Evolutionary conservation across 257 asterid genomes (phyloP).

Genomic region (Solanum habrochaites): DNA sequence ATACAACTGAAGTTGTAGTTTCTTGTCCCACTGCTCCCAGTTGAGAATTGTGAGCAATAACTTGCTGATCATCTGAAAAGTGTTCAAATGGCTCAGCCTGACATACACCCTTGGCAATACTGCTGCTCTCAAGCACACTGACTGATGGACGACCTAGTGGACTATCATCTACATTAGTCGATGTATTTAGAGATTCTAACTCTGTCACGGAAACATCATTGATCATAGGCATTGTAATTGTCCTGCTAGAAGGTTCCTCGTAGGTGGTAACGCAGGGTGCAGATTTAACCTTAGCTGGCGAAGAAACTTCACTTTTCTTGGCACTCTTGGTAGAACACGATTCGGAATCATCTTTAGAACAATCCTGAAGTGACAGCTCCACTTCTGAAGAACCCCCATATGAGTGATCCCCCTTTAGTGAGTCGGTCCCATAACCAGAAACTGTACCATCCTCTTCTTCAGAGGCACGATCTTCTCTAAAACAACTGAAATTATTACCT

Average conservation of each 20-base stretch:
- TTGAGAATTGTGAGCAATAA: constrained; percentile 10
- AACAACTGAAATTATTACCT: neutral
- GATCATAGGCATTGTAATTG: neutral
- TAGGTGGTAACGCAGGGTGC: constrained; percentile 10
- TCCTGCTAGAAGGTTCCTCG: neutral
- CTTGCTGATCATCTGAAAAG: constrained; percentile 20
- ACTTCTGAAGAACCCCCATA: constrained; percentile 13
- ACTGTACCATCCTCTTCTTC: constrained; percentile 12
- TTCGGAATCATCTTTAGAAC: constrained; percentile 13
- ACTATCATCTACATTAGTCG: neutral
- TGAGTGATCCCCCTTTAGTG: constrained; percentile 8
- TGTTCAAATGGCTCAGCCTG: constrained; percentile 12
- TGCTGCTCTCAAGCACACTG: neutral
- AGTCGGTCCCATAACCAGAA: constrained; percentile 13
- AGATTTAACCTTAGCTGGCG: constrained; percentile 17
- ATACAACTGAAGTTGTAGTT: constrained; percentile 10
- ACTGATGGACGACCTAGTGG: constrained; percentile 3
- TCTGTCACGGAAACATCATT: neutral
- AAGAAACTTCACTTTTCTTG: constrained; percentile 31
- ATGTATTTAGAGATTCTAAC: neutral
- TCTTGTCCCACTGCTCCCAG: constrained; percentile 21
- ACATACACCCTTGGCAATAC: neutral
- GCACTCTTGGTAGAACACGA: constrained; percentile 9
- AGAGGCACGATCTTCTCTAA: constrained; percentile 17
- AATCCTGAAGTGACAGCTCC: constrained; percentile 12